These are phyloP conservation scores for Pseudogymnoascus sp. DNA, from an alignment of 2,329 filamentous ascomycete genomes.

Conservation along the genomic window DNA sequence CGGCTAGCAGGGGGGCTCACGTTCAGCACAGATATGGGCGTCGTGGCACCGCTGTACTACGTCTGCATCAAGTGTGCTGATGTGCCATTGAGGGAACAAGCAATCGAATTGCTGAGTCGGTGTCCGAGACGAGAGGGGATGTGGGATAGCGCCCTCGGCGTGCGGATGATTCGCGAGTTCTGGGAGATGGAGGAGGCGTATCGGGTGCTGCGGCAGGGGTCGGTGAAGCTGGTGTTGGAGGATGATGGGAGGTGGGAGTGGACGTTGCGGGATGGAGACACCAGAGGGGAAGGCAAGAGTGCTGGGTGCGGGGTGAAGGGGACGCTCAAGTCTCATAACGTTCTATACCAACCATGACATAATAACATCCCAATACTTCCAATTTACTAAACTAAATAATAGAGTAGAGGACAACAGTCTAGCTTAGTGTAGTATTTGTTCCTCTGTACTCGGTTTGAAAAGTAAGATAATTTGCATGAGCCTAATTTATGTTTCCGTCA, in stretches of 20 bases:
- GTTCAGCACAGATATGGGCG: constrained; percentile 23
- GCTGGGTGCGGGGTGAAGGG: neutral
- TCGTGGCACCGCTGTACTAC: constrained; percentile 25
- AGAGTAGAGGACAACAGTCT: neutral
- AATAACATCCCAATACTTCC: neutral
- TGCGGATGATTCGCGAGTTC: constrained; percentile 18
- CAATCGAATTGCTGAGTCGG: constrained; percentile 18
- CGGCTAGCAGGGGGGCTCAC: constrained; percentile 13
- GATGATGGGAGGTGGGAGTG: constrained; percentile 21
- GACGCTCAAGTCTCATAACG: neutral
- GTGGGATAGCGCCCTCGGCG: constrained; percentile 22
- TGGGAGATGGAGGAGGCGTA: constrained; percentile 20
- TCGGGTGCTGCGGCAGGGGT: constrained; percentile 8
- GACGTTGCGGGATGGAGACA: constrained; percentile 15
- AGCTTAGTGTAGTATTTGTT: neutral
- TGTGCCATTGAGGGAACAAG: constrained; percentile 13
- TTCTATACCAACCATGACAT: neutral
- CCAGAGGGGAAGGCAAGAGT: neutral
- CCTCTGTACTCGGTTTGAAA: neutral
- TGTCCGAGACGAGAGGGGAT: constrained; percentile 25
- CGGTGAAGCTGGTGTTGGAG: constrained; percentile 16
- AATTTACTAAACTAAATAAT: neutral
- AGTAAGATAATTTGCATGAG: neutral
- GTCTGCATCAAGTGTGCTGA: constrained; percentile 17
- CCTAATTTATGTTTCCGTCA: neutral